These are phyloP conservation scores for Podaxis sp. DNA, from an alignment of 768 basidiomycete species.

Conservation along the genomic window DNA sequence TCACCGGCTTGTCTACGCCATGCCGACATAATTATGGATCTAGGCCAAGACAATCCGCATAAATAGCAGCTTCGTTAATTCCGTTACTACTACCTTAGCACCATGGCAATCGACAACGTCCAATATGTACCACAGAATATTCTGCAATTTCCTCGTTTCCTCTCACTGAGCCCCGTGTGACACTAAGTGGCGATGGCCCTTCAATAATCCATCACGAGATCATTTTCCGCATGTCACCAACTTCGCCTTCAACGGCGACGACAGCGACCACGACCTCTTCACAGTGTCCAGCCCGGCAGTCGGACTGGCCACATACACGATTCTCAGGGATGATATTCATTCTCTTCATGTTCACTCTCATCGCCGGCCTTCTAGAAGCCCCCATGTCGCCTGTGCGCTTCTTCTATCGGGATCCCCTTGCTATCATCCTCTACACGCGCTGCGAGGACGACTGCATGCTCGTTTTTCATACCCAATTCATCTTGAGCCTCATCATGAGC, in stretches of 20 bases:
- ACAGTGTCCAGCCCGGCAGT: background rate
- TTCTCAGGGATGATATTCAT: conserved; percentile 14
- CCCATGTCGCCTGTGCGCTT: conserved; percentile 15
- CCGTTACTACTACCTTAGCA: too few species aligned
- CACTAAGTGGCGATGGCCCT: background rate
- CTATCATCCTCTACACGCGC: conserved; percentile 15
- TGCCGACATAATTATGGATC: too few species aligned
- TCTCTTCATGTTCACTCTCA: conserved; percentile 12
- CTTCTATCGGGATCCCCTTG: conserved; percentile 14
- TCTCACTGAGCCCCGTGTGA: background rate
- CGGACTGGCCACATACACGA: background rate
- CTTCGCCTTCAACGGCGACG: conserved; percentile 6
- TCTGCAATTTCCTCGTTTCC: background rate
- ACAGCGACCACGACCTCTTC: background rate
- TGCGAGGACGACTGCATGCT: conserved; percentile 16
- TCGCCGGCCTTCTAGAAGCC: conserved; percentile 12
- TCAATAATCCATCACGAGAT: background rate
- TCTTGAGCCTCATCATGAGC: conserved; percentile 13
- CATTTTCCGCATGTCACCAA: conserved; percentile 1
- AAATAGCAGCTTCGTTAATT: too few species aligned
- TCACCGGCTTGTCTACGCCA: too few species aligned
- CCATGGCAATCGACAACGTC: background rate
- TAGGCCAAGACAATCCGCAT: too few species aligned
- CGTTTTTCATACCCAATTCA: conserved; percentile 15
- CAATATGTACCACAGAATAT: background rate